Base-by-base conservation (phyloP, 257 asterid species). In the Gentiana dahurica region DNA sequence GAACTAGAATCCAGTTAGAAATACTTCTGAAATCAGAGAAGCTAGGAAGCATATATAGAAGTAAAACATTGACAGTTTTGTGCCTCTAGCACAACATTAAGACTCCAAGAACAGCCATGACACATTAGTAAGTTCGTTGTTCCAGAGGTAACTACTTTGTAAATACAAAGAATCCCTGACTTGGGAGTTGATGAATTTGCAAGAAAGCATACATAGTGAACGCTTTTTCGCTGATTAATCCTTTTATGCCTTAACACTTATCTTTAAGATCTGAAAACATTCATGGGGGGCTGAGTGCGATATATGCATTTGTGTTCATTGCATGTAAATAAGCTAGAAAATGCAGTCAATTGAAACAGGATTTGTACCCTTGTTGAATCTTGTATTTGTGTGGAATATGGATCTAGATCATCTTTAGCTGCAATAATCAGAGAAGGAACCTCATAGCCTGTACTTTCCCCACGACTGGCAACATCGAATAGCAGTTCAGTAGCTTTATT, bases 401-500 rank as follows among this genome's bases (percentile, higher is more conserved):
- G 80, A 67, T 88, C 91, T 46, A 88, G 94, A 71, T 85, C 95
- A 58, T 92, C 94, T 67, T 92, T 92, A 54, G 96, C 95, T 60
- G 97, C 87, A 70, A 89, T 95, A 46, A 92, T 92, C 69, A 85
- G 95, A 72, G 94, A 92, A 47, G 97, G 97, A 68, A 81, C 81
- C 83, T 87, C 97, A 75, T 77, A 77, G 65, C 95, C 93, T 51
- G 97, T 76, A 61, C 90, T 83, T 79, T 92, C 98, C 57, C 95
- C 94, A 57, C 77, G 81, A 73, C 87, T 83, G 61, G 98, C 97
- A 62, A 92, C 94, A 68, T 88, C 94, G 62, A 85, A 76, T 61
- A 92, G 94, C 86, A 92, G 77, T 64, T 85, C 95, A 36, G 94
- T 73, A 37, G 97, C 91, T 71, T 74, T 81, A 73, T 77, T 76